These are phyloP conservation scores for Leccinum arenicola DNA, from an alignment of 768 basidiomycete species.

Conservation along the genomic window DNA sequence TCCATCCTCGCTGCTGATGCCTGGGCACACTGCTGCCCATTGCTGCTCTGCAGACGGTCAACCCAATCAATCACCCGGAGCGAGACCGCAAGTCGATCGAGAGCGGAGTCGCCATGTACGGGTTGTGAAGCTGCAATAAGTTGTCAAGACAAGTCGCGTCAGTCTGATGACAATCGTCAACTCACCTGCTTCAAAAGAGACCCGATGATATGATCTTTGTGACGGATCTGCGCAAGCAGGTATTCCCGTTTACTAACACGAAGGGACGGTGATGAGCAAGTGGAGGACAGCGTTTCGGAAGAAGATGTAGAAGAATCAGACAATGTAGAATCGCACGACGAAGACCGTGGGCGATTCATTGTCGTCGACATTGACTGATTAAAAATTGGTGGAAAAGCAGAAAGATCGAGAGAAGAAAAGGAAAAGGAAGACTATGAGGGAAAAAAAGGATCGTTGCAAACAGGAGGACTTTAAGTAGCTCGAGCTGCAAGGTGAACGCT, in stretches of 20 bases:
- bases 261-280: constrained; percentile 27
- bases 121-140: constrained; percentile 55
- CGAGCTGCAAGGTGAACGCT: neutral
- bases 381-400: neutral
- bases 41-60: constrained; percentile 62
- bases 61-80: constrained; percentile 72
- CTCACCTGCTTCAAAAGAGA: constrained; percentile 78
- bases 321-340: constrained; percentile 13
- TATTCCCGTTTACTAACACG: constrained; percentile 77
- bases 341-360: constrained; percentile 22
- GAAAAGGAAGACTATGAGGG: neutral
- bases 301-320: constrained; percentile 31
- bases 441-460: neutral
- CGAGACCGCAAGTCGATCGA: constrained; percentile 78
- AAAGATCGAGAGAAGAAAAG: neutral
- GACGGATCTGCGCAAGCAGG: constrained; percentile 78
- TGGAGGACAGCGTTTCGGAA: constrained; percentile 39
- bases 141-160: neutral
- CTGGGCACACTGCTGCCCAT: constrained; percentile 44
- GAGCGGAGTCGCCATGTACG: constrained; percentile 74
- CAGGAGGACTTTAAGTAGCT: constrained; percentile 21
- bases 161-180: neutral
- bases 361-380: neutral
- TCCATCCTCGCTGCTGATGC: constrained; percentile 30
- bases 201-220: constrained; percentile 86